Conservation (phyloP, 768 basidiomycete species). For the Termitomyces sp. region DNA sequence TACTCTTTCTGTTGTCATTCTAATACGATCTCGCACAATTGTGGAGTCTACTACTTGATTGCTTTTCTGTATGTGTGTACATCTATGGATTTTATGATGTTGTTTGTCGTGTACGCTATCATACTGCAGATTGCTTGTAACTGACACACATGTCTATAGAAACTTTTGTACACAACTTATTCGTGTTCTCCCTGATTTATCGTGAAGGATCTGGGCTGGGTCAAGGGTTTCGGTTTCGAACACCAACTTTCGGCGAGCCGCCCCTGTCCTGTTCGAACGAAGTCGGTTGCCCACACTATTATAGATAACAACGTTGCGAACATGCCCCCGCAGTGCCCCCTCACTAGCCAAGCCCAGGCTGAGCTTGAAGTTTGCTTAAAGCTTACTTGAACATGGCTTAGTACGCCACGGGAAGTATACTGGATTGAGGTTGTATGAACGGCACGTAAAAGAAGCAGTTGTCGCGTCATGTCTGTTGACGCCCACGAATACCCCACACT, state of each 20-base stretch:
- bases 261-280: neutral
- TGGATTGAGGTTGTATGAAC: too few species aligned
- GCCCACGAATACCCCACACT: too few species aligned
- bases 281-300: neutral
- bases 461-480: too few species aligned
- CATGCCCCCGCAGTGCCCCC: too few species aligned
- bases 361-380: too few species aligned
- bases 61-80: neutral
- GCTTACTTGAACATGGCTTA: too few species aligned
- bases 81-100: neutral
- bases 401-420: too few species aligned
- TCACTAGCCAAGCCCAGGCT: too few species aligned
- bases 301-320: too few species aligned
- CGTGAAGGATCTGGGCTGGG: too few species aligned
- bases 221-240: neutral
- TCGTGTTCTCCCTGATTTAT: neutral
- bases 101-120: neutral
- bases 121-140: neutral
- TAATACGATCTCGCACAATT: constrained; percentile 5
- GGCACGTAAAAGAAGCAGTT: too few species aligned
- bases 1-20: neutral
- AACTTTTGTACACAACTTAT: neutral
- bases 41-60: neutral
- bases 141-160: neutral
- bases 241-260: neutral